Conservation (phyloP, 2,329 filamentous ascomycete species). For the Tolypocladium inflatum region DNA sequence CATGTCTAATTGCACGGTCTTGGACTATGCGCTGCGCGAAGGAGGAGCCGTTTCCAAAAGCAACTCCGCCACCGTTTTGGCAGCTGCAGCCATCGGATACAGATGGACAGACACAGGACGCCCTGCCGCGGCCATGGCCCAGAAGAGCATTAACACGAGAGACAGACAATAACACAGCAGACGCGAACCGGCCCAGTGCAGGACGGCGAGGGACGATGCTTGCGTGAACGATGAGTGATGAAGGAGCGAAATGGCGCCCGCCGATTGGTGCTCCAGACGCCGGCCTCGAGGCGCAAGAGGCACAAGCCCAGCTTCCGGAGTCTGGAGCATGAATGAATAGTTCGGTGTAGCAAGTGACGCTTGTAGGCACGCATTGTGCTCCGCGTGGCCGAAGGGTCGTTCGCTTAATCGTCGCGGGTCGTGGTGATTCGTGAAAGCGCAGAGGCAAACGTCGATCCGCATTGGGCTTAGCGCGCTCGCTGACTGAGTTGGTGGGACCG, state of each 20-base stretch:
- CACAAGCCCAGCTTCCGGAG: background rate
- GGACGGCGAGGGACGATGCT: background rate
- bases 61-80: background rate
- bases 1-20: slow-evolving; percentile 5
- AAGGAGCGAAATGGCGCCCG: background rate
- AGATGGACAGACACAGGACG: background rate
- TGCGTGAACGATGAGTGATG: too few relatives aligned
- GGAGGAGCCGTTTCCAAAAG: slow-evolving; percentile 1
- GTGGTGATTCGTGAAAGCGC: background rate
- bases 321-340: background rate
- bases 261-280: background rate
- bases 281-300: background rate
- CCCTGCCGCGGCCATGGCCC: background rate
- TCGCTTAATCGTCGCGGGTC: background rate
- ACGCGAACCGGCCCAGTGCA: background rate
- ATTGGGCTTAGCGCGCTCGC: background rate
- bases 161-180: background rate
- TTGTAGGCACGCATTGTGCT: background rate
- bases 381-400: background rate
- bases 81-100: slow-evolving; percentile 3
- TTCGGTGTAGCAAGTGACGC: background rate
- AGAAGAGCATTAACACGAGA: background rate
- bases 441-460: background rate
- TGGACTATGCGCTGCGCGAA: background rate
- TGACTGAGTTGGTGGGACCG: too few relatives aligned